Evolutionary conservation across 2,329 filamentous ascomycete species (phyloP).

Genomic region (Hymenoscyphus fraxineus): DNA sequence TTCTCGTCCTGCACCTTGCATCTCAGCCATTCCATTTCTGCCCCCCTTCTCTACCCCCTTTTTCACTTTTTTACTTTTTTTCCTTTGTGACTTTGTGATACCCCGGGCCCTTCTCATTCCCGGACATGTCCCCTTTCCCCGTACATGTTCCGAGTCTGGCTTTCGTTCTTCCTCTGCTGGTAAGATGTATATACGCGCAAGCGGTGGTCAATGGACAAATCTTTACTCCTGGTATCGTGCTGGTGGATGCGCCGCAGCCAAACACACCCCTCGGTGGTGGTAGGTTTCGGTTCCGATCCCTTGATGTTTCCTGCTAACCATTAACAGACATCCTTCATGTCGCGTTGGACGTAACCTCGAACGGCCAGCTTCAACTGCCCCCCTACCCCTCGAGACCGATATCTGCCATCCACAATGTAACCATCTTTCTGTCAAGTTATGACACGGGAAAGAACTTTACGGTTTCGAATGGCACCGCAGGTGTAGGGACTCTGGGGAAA

Average conservation of each 20-base stretch:
- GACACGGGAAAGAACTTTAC: constrained; percentile 63
- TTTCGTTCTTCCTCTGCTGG: constrained; percentile 20
- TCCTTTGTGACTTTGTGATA: background rate
- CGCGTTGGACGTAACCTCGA: constrained; percentile 62
- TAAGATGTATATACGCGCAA: constrained; percentile 39
- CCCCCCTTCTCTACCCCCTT: background rate
- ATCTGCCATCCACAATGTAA: constrained; percentile 60
- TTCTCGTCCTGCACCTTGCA: no score
- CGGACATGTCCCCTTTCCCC: constrained; percentile 13
- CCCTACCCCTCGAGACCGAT: constrained; percentile 50
- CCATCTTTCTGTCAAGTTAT: constrained; percentile 64
- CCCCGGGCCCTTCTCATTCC: background rate
- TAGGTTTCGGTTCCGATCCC: constrained; percentile 36
- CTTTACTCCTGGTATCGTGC: constrained; percentile 64
- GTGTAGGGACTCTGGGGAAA: constrained; percentile 51
- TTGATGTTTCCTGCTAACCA: constrained; percentile 16
- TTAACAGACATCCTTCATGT: constrained; percentile 51
- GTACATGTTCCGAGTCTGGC: constrained; percentile 14
- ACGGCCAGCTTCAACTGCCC: constrained; percentile 60
- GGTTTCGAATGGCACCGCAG: constrained; percentile 59
- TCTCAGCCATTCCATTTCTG: no score
- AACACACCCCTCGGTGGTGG: constrained; percentile 61
- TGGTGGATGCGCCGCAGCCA: constrained; percentile 63
- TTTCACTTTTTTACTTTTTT: background rate
- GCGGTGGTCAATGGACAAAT: constrained; percentile 62